Evolutionary conservation across 2,329 filamentous ascomycete genomes (phyloP), one percentile per base, ranked within the genome.

Genomic region (Pseudocercospora eumusae): DNA sequence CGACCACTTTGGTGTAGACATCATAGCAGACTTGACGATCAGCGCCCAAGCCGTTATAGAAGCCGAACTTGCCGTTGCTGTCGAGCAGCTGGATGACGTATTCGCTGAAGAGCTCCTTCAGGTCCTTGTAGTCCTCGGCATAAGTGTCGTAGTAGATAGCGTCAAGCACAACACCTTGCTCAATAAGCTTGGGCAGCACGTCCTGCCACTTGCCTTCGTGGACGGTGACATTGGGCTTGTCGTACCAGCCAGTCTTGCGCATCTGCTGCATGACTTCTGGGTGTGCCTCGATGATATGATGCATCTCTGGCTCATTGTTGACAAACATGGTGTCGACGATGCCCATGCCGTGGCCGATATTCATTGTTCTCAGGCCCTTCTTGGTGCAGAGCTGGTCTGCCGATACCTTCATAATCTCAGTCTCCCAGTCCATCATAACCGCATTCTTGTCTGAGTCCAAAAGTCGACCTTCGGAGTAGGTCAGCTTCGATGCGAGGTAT

Each of bases 131-230:
- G 66, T 95, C 91, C 78, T 99, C 95, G 6, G 92, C 95, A 75
- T 98, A 98, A 0, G 95, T 99, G 74, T 99, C 95, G 73, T 97
- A 98, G 80, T 98, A 99, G 68, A 99, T 81, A 10, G 76, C 80
- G 63, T 83, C 80, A 57, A 82, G 79, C 21, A 73, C 68, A 4
- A 75, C 73, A 42, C 76, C 78, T 61, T 79, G 71, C 61, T 77
- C 76, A 3, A 80, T 72, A 0, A 82, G 74, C 36, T 73, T 73
- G 1, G 79, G 79, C 1, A 82, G 71, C 8, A 82, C 71, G 44
- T 82, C 80, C 66, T 82, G 80, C 80, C 80, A 83, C 28, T 75
- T 74, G 25, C 80, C 80, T 64, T 80, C 78, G 61, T 81, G 79
- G 13, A 82, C 73, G 18, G 76, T 75, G 10, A 84, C 80, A 13